Evolutionary conservation across 495 filamentous ascomycete genomes (phyloP).

Genomic region (Hyaloscypha variabilis): DNA sequence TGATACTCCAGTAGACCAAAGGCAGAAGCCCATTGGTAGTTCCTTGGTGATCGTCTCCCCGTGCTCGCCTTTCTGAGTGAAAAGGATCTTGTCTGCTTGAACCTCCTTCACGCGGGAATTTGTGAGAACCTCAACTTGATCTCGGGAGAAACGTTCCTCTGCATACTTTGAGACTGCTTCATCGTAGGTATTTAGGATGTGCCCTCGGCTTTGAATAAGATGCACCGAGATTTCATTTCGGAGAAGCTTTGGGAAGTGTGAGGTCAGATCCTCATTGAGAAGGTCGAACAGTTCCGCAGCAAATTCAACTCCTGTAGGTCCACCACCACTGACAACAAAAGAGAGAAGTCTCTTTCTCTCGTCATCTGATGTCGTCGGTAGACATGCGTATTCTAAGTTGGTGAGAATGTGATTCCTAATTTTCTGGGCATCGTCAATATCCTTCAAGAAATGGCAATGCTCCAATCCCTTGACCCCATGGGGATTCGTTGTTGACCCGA

Average conservation of each 20-base stretch:
- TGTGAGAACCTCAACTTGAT: conserved; percentile 86
- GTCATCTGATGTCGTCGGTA: conserved; percentile 89
- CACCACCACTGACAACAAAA: conserved; percentile 93
- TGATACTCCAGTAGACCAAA: conserved; percentile 97
- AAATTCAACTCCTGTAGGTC: conserved; percentile 97
- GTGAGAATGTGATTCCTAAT: conserved; percentile 91
- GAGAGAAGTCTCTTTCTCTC: conserved; percentile 87
- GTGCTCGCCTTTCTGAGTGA: conserved; percentile 75
- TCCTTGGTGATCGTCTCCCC: conserved; percentile 83
- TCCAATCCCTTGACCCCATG: conserved; percentile 97
- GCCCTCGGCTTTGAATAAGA: conserved; percentile 87
- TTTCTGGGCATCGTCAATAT: conserved; percentile 84
- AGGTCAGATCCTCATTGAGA: conserved; percentile 89
- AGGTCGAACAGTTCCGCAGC: conserved; percentile 95
- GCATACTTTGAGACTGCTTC: conserved; percentile 91
- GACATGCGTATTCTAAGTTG: conserved; percentile 90
- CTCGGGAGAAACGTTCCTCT: conserved; percentile 86
- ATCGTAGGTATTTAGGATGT: conserved; percentile 99
- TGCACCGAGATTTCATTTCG: conserved; percentile 98
- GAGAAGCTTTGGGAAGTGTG: conserved; percentile 83
- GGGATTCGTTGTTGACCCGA: conserved; percentile 90
- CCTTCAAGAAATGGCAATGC: conserved; percentile 92
- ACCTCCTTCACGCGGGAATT: conserved; percentile 94
- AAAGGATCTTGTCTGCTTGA: conserved; percentile 77
- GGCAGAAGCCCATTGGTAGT: conserved; percentile 92